These are phyloP conservation scores for Magnolia kwangsiensis DNA, from an alignment of 164 flowering plant genomes.

Conservation along the genomic window DNA sequence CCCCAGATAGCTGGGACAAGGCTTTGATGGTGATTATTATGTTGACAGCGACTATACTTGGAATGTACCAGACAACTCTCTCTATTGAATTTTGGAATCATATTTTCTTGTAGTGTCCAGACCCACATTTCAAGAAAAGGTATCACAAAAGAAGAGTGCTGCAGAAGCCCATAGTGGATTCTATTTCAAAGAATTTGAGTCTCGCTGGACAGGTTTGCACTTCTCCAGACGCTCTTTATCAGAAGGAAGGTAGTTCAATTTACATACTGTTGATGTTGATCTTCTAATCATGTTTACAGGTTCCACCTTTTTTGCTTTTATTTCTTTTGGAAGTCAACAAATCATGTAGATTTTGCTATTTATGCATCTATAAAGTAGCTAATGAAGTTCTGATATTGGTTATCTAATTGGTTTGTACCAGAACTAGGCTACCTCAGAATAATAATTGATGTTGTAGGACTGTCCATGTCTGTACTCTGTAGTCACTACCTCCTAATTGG, in stretches of 20 bases:
- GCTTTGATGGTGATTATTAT: no score
- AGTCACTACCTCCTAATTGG: no score
- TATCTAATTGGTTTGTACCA: no score
- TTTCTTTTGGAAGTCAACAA: background rate
- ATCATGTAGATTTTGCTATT: background rate
- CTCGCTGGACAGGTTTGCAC: conserved; percentile 71
- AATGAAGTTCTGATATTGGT: no score
- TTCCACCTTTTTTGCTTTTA: background rate
- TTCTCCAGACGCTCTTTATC: background rate
- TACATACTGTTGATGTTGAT: background rate
- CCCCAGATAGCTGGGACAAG: no score
- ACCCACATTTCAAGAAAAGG: conserved; percentile 92
- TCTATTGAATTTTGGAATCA: background rate
- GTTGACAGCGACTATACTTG: no score
- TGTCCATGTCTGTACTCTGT: no score
- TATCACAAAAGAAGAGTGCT: conserved; percentile 91
- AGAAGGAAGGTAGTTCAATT: background rate
- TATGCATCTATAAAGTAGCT: no score
- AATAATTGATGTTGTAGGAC: no score
- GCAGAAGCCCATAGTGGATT: conserved; percentile 76
- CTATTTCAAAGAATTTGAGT: conserved; percentile 49
- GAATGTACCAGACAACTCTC: no score
- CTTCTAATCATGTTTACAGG: background rate
- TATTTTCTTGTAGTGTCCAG: conserved; percentile 73
- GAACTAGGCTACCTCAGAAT: no score